Base-by-base conservation (phyloP, 805 yeast species). In the Metschnikowia reukaufii region DNA sequence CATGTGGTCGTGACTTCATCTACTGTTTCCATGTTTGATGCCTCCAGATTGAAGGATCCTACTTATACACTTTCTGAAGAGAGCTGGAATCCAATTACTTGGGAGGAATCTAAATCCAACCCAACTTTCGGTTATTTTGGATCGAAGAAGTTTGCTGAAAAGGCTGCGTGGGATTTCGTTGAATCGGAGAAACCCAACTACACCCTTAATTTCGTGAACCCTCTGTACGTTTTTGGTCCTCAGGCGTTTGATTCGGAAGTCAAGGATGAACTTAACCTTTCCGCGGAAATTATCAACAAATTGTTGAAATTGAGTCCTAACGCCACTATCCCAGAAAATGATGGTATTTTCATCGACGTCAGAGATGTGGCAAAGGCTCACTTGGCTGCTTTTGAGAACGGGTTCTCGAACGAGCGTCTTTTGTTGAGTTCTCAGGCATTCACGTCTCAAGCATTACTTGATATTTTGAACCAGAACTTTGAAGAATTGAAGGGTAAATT, bases 31-130 rank as follows among this genome's bases (percentile, higher is more conserved):
- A 9, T 37, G 6, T 32, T 36, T 4, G 50, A 55, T 27, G 36
- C 45, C 16, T 46, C 38, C 13, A 40, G 37, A 9, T 16, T 17
- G 27, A 12, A 16, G n/a, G 29, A 34, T 32, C 44, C 42, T 18
- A 16, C 20, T 10, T 48, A 23, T 58, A 56, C 19, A 60, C 54
- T 15, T n/a, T 34, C 20, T 20, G 53, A 47, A 16, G 21, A 30
- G 17, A 63, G 70, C 17, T 79, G 84, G 79, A 80, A 81, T 48
- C 77, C 76, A 36, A 65, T 77, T 21, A 70, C 78, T 15, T 73
- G 76, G 72, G 79, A 77, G 43, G 71, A 72, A 49, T 59, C 59
- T 13, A n/a, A 36, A 16, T 15, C 21, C 17, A 17, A 25, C 17
- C 10, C 19, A 3, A 3, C 4, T 17, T 32, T 19, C 12, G 45